Percentiles rank a stretch among this genome's conserved stretches.
These are phyloP conservation scores for Saccharomycopsis crataegensis DNA, from an alignment of 1,139 yeast genomes.

Conservation along the genomic window DNA sequence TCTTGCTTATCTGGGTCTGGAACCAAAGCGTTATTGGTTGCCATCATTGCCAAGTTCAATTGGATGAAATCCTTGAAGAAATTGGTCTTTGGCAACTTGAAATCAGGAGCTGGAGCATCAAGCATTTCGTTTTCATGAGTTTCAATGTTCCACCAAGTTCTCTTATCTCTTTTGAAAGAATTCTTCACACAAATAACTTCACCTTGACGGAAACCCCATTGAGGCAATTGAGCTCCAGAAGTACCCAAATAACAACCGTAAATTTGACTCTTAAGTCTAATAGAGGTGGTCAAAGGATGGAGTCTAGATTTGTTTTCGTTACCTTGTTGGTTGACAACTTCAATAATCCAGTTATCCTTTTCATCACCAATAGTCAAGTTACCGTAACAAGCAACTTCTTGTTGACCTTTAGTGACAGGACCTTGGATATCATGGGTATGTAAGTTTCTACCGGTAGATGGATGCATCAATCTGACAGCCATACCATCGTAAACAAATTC, in stretches of 20 bases:
- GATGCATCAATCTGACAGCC: slow-evolving; percentile 72
- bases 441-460: slow-evolving; percentile 77
- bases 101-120: slow-evolving; percentile 66
- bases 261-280: slow-evolving; percentile 63
- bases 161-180: slow-evolving; percentile 77
- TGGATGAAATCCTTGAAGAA: slow-evolving; percentile 88
- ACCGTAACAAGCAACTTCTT: slow-evolving; percentile 93
- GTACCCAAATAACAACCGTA: slow-evolving; percentile 84
- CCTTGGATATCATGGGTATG: slow-evolving; percentile 83
- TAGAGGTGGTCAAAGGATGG: slow-evolving; percentile 82
- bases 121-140: slow-evolving; percentile 67
- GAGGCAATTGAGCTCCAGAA: slow-evolving; percentile 74
- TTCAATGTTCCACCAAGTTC: slow-evolving; percentile 99
- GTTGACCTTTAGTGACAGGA: slow-evolving; percentile 62
- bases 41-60: slow-evolving; percentile 97
- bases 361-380: slow-evolving; percentile 77
- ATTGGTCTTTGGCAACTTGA: slow-evolving; percentile 72
- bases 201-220: slow-evolving; percentile 98
- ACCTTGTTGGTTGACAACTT: slow-evolving; percentile 73
- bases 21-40: slow-evolving; percentile 90
- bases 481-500: slow-evolving; percentile 66
- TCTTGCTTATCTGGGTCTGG: slow-evolving; percentile 92
- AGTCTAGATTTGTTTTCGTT: slow-evolving; percentile 55
- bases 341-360: slow-evolving; percentile 92
- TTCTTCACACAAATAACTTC: slow-evolving; percentile 82